Conservation (phyloP, 371 early-diverging fungal species). For the Circinella umbellata region DNA sequence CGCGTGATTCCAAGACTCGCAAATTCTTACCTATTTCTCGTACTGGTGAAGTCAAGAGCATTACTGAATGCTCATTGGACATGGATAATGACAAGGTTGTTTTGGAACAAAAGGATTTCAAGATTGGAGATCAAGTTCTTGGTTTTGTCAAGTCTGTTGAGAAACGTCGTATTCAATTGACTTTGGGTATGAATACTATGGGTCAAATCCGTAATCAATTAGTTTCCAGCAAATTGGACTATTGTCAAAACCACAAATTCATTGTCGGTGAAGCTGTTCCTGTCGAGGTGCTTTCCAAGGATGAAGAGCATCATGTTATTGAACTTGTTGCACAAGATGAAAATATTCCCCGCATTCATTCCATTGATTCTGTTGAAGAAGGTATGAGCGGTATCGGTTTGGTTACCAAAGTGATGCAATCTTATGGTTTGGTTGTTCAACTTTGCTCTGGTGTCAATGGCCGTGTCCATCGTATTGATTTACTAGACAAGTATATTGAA, state of each 20-base stretch:
- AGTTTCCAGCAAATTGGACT: constrained; percentile 48
- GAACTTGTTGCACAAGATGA: constrained; percentile 40
- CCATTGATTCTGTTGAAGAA: constrained; percentile 49
- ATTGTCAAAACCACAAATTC: constrained; percentile 57
- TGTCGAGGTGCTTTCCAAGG: constrained; percentile 53
- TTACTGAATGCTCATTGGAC: constrained; percentile 35
- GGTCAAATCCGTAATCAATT: constrained; percentile 57
- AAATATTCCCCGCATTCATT: constrained; percentile 33
- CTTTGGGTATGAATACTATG: constrained; percentile 39
- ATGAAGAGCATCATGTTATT: constrained; percentile 45
- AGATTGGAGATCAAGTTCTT: constrained; percentile 49
- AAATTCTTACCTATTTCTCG: constrained; percentile 69
- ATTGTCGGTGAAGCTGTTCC: constrained; percentile 61
- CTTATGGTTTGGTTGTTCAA: constrained; percentile 54
- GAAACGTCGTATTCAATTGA: constrained; percentile 47
- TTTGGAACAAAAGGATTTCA: constrained; percentile 41
- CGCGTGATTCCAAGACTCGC: constrained; percentile 59
- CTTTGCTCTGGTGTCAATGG: constrained; percentile 61
- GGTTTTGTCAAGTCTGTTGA: constrained; percentile 67
- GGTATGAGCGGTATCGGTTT: constrained; percentile 60
- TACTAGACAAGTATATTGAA: constrained; percentile 59
- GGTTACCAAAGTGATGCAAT: constrained; percentile 48
- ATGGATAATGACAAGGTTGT: constrained; percentile 14
- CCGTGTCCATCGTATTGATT: constrained; percentile 65
- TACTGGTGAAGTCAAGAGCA: constrained; percentile 29